Evolutionary conservation across 371 early-diverging fungal genomes (phyloP).

Genomic region (Synchytrium microbalum): DNA sequence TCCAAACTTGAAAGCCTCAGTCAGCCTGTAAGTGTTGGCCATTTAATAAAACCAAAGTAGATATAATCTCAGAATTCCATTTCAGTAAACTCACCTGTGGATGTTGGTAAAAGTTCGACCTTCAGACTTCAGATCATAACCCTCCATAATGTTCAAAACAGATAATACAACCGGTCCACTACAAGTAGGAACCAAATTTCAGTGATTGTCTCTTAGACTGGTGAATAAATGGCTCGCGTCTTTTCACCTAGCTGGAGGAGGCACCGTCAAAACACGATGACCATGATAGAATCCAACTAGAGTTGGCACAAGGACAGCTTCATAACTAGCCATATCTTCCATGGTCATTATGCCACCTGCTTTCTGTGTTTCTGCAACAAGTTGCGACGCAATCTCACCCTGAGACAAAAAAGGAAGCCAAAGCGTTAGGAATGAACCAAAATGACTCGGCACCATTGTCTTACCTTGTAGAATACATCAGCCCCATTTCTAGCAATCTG

Average conservation of each 20-base stretch:
- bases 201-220: not conserved
- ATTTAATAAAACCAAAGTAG: not conserved
- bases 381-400: conserved; percentile 68
- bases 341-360: conserved; percentile 76
- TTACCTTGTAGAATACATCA: conserved; percentile 72
- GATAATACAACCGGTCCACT: conserved; percentile 64
- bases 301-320: conserved; percentile 48
- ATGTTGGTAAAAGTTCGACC: conserved; percentile 49
- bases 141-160: conserved; percentile 83
- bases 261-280: conserved; percentile 42
- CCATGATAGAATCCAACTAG: conserved; percentile 70
- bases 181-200: not conserved
- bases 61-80: not conserved
- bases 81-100: conserved; percentile 40
- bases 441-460: not conserved
- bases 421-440: not conserved
- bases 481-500: conserved; percentile 73
- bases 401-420: conserved; percentile 8
- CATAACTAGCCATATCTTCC: conserved; percentile 71
- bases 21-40: conserved; percentile 34
- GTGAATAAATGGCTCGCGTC: not conserved
- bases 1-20: conserved; percentile 90
- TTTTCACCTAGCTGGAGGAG: conserved; percentile 40
- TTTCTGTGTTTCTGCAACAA: conserved; percentile 60
- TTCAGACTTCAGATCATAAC: conserved; percentile 54